phyloP scores from a whole-genome alignment of 768 basidiomycete genomes.

The Tylopilus vinaceipallidus region DNA sequence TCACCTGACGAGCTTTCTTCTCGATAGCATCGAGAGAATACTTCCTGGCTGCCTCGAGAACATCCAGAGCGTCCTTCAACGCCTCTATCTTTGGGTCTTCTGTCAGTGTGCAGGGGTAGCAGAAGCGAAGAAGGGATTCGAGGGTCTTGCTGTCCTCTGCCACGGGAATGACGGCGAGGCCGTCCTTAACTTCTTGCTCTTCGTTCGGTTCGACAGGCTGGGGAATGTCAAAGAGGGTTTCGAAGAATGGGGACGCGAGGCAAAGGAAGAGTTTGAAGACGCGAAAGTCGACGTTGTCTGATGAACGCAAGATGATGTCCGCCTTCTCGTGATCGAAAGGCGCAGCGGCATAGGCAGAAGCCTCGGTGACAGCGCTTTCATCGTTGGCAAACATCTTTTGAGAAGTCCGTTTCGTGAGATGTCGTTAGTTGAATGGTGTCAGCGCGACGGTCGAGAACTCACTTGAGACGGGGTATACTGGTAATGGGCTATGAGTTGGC shows the following conservation, averaged over 20 bases:
- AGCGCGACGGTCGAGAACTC: too few relatives aligned
- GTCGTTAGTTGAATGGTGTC: too few relatives aligned
- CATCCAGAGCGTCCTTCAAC: not conserved
- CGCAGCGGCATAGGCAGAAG: slow-evolving; percentile 8
- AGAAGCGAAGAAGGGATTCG: slow-evolving; percentile 5
- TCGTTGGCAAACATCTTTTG: too few relatives aligned
- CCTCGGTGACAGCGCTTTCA: too few relatives aligned
- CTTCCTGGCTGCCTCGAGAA: slow-evolving; percentile 19
- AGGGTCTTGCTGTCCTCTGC: slow-evolving; percentile 10
- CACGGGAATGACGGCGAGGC: slow-evolving; percentile 20
- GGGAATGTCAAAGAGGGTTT: slow-evolving; percentile 31
- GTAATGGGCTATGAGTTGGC: too few relatives aligned
- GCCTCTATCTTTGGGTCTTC: slow-evolving; percentile 21
- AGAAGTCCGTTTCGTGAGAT: too few relatives aligned
- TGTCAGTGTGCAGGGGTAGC: slow-evolving; percentile 14
- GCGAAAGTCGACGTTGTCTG: slow-evolving; percentile 29
- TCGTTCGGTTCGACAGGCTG: slow-evolving; percentile 13
- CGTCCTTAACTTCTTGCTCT: slow-evolving; percentile 8
- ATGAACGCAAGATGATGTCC: slow-evolving; percentile 28
- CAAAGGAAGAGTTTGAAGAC: slow-evolving; percentile 9
- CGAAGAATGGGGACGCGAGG: slow-evolving; percentile 29
- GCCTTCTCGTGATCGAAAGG: slow-evolving; percentile 24
- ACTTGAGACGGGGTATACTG: too few relatives aligned
- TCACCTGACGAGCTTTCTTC: slow-evolving; percentile 12
- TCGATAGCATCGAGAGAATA: slow-evolving; percentile 18